Percentiles rank a stretch among this genome's conserved stretches.
Conservation (phyloP, 805 yeast species). For the Suhomyces xylopsoci region DNA sequence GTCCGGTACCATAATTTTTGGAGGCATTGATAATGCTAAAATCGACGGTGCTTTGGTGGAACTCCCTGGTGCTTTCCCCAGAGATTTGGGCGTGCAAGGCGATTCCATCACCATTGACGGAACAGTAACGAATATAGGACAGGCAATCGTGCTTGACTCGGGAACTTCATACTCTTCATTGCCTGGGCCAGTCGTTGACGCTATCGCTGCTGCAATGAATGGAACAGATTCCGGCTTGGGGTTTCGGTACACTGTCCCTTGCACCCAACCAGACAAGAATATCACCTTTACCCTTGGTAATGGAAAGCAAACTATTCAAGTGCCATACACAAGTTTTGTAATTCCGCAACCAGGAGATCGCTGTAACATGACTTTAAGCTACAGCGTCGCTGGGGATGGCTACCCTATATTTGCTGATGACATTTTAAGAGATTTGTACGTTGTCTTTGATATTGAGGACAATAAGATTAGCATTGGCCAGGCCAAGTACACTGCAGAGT, state of each 20-base stretch:
- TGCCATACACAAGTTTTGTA: slow-evolving; percentile 7
- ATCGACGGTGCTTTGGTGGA: background rate
- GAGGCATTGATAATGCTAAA: slow-evolving; percentile 19
- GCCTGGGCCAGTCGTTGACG: background rate
- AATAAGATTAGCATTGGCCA: slow-evolving; percentile 46
- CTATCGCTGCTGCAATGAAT: background rate
- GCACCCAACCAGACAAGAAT: slow-evolving; percentile 8
- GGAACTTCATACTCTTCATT: background rate
- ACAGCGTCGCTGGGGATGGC: background rate
- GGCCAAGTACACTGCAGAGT: too few relatives aligned
- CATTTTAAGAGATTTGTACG: slow-evolving; percentile 48
- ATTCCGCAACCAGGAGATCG: background rate
- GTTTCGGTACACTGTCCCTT: background rate
- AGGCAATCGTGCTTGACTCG: background rate
- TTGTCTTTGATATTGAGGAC: slow-evolving; percentile 53
- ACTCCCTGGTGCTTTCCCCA: background rate
- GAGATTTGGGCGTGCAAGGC: background rate
- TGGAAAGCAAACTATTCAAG: background rate
- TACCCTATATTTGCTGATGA: slow-evolving; percentile 51
- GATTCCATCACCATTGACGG: background rate
- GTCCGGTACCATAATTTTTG: slow-evolving; percentile 17
- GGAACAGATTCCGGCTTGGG: background rate
- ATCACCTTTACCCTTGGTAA: slow-evolving; percentile 3
- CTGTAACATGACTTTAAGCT: background rate
- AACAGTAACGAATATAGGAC: background rate